Conservation (phyloP, 1,139 yeast species). For the Magnusiomyces magnusii region DNA sequence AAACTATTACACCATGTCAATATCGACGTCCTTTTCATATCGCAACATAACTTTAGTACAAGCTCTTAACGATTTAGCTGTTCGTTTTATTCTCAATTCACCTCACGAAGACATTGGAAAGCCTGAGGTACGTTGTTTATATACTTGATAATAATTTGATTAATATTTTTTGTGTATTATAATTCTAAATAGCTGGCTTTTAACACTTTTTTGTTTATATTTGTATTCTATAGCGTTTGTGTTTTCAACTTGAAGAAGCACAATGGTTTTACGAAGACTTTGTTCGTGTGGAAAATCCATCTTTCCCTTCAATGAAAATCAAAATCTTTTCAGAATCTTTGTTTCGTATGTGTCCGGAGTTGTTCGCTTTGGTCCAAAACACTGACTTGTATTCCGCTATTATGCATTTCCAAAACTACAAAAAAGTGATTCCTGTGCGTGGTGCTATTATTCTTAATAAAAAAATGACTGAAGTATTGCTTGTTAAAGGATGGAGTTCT, state of each 20-base stretch:
- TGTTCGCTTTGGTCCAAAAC: constrained; percentile 29
- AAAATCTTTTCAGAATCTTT: constrained; percentile 67
- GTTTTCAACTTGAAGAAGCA: constrained; percentile 96
- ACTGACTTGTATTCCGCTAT: constrained; percentile 25
- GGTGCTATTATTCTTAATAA: constrained; percentile 87
- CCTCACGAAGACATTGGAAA: constrained; percentile 87
- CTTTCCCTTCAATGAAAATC: constrained; percentile 72
- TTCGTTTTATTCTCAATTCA: constrained; percentile 82
- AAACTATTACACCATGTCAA: constrained; percentile 20
- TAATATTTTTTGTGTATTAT: no score
- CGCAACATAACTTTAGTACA: constrained; percentile 49
- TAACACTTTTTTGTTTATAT: neutral
- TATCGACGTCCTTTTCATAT: constrained; percentile 23
- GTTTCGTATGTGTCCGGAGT: constrained; percentile 70
- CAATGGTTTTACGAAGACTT: constrained; percentile 97
- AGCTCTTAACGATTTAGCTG: constrained; percentile 79
- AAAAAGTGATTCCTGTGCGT: constrained; percentile 87
- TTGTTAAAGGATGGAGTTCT: constrained; percentile 86
- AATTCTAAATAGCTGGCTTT: no score
- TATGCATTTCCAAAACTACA: constrained; percentile 63
- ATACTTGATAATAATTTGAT: neutral
- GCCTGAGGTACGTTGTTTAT: constrained; percentile 42
- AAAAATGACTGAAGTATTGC: constrained; percentile 58
- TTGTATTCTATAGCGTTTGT: constrained; percentile 43
- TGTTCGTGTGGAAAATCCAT: constrained; percentile 63